Evolutionary conservation across 345 rosid genomes (phyloP).

Genomic region (Carallia pectinifolia): DNA sequence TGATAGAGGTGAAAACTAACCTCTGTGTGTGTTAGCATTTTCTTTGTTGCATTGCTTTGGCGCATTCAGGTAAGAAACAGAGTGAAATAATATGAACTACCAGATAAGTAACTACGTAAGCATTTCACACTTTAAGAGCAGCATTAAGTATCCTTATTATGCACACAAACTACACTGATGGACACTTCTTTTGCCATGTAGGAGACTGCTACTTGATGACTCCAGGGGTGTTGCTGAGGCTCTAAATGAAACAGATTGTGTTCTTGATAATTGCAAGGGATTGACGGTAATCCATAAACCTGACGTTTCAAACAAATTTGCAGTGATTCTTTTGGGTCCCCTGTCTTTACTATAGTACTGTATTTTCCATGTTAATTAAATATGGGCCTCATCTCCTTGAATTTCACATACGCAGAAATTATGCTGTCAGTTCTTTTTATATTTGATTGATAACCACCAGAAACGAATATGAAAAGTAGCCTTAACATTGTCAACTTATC

Average conservation of each 20-base stretch:
- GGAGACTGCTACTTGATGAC: conserved; percentile 94
- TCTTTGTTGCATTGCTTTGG: neutral
- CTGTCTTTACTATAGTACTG: neutral
- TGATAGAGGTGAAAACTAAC: conserved; percentile 1
- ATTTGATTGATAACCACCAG: too few relatives aligned
- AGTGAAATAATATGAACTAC: neutral
- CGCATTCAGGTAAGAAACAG: too few relatives aligned
- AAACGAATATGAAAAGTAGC: too few relatives aligned
- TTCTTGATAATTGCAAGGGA: conserved; percentile 62
- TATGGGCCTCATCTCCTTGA: conserved; percentile 1
- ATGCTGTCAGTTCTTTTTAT: too few relatives aligned
- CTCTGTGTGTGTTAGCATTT: neutral
- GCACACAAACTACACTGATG: neutral
- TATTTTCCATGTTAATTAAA: neutral
- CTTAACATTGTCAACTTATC: too few relatives aligned
- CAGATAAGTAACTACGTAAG: neutral
- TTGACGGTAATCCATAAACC: conserved; percentile 48
- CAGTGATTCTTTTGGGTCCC: neutral
- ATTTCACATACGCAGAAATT: neutral
- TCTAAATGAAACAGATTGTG: conserved; percentile 86
- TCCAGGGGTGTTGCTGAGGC: conserved; percentile 83
- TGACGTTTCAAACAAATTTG: conserved; percentile 5
- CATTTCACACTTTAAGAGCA: neutral
- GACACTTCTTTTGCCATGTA: conserved; percentile 27
- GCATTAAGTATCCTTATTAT: neutral